A percentile compares a stretch with the other conserved stretches of the same genome.
These are phyloP conservation scores for Pigoraptor vietnamica DNA, from an alignment of 78 protist species.

Conservation along the genomic window DNA sequence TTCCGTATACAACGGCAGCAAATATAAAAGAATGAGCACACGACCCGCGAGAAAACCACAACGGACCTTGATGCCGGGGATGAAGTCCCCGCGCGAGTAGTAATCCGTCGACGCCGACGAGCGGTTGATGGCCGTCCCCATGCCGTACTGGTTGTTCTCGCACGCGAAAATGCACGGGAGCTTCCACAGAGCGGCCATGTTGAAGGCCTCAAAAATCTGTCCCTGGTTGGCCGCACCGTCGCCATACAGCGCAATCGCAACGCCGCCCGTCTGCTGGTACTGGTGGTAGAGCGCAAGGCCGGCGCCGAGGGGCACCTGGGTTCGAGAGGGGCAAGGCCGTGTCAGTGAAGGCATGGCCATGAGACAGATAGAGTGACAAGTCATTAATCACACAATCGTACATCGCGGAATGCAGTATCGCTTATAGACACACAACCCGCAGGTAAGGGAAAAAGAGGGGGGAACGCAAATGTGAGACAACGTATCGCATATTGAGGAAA, in stretches of 20 bases:
- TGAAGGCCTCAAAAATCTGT: conserved; percentile 71
- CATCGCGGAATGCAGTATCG: not conserved
- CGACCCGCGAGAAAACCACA: not conserved
- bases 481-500: not conserved
- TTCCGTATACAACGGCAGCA: not conserved
- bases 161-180: conserved; percentile 81
- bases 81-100: conserved; percentile 88
- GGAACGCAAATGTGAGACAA: not conserved
- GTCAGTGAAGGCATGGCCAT: not conserved
- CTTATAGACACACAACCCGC: not conserved
- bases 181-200: conserved; percentile 93
- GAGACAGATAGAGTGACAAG: not conserved
- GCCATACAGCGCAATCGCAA: conserved; percentile 78
- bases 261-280: conserved; percentile 36
- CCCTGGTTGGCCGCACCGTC: conserved; percentile 97
- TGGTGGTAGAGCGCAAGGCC: conserved; percentile 85
- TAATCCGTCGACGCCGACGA: conserved; percentile 74
- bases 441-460: not conserved
- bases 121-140: conserved; percentile 88
- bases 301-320: conserved; percentile 82
- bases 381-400: not conserved
- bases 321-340: not conserved
- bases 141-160: conserved; percentile 95
- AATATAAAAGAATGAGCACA: not conserved
- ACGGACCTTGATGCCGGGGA: conserved; percentile 79